Base-by-base conservation (phyloP, 352 stramenopile genomes). In the Saprolegnia diclina region DNA sequence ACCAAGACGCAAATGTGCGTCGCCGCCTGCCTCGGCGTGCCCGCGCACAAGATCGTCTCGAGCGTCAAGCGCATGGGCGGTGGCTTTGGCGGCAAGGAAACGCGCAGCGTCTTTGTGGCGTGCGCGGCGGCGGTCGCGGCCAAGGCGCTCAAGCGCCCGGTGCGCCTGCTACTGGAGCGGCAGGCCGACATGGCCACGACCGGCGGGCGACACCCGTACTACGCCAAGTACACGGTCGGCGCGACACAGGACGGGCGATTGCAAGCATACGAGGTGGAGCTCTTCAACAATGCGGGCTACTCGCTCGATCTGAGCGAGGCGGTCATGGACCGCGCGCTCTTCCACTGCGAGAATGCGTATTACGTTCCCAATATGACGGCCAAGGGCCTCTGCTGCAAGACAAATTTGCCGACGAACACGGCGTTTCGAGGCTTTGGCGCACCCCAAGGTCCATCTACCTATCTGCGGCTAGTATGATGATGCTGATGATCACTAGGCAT, bases 41-140 rank as follows among this genome's bases (percentile, higher is more conserved):
- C 89, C 2, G 81, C 81, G 13, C 89, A 91, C 59, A 92, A 96
- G 38, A 92, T 99, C 19, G 87, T 97, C 40, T 94, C 89, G 24
- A 81, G 82, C 21, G 90, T 92, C 19, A 99, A 98, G 77, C 83
- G 96, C 32, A 97, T 98, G 74, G 96, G 96, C 52, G 96, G 96
- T 66, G 96, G 91, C 13, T 99, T 99, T 78, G 96, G 96, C 38
- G 96, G 95, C 38, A 99, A 99, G 74, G 93, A 98, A 75, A 98
- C 94, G 10, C 82, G 92, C 10, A 97, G 77, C 42, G 88, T 80
- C 46, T 98, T 98, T 73, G 78, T 95, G 0, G 92, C 92, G 26
- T 96, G 87, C 50, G 93, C 94, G 4, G 88, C 90, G 40, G 92
- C 95, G 11, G 80, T 99, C 29, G 93, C 90, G 1, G 92, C 92